Conservation (phyloP, 1,284 basidiomycete genomes). For the Agroathelia rolfsii region DNA sequence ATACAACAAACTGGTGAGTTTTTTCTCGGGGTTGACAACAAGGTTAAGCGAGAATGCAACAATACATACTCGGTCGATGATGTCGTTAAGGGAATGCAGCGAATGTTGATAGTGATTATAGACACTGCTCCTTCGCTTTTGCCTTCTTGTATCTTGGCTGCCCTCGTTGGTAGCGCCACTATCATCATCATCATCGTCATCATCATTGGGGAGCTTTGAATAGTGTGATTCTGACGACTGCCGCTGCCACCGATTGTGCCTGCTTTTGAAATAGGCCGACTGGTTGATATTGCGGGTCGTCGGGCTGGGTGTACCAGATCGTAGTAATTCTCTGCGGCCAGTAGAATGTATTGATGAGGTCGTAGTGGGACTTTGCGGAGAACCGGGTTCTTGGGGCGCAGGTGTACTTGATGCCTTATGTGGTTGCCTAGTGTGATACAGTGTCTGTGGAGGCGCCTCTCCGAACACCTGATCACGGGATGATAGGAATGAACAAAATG, state of each 20-base stretch:
- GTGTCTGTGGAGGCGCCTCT: constrained; percentile 61
- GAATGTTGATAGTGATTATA: constrained; percentile 73
- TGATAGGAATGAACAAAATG: constrained; percentile 8
- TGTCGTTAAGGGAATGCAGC: constrained; percentile 64
- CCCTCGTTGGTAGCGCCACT: too few relatives aligned
- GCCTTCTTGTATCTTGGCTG: too few relatives aligned
- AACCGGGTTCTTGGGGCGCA: constrained; percentile 12
- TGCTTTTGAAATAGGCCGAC: constrained; percentile 34
- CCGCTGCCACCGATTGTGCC: constrained; percentile 31
- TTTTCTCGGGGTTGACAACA: constrained; percentile 4
- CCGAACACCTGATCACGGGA: constrained; percentile 56
- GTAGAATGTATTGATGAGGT: constrained; percentile 13
- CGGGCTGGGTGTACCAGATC: constrained; percentile 13
- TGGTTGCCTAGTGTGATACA: constrained; percentile 53
- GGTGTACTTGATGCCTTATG: constrained; percentile 28
- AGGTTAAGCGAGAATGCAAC: constrained; percentile 5
- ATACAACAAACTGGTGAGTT: constrained; percentile 6
- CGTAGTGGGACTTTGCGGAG: constrained; percentile 13
- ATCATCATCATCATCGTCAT: constrained; percentile 16
- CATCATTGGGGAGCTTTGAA: constrained; percentile 32
- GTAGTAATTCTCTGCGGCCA: constrained; percentile 15
- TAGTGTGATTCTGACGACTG: constrained; percentile 49
- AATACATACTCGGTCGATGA: constrained; percentile 57
- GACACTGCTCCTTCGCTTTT: too few relatives aligned
- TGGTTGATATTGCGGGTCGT: constrained; percentile 35